phyloP scores from a whole-genome alignment of 2,329 filamentous ascomycete species.

The Diaporthe destruens region DNA sequence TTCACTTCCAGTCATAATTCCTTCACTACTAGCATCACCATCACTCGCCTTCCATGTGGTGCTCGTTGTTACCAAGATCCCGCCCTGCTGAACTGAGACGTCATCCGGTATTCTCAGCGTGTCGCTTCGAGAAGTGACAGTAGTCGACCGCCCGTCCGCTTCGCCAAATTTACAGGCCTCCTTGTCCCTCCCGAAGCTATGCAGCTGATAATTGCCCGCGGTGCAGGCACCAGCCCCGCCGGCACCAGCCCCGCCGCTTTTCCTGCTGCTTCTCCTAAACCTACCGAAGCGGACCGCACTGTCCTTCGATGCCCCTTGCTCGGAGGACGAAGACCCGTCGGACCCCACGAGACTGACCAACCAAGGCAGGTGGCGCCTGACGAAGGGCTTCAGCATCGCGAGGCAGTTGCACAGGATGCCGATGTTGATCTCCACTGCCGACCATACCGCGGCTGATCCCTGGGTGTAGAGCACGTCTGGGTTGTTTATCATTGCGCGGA shows the following conservation, averaged over 20 bases:
- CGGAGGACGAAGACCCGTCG: conserved; percentile 3
- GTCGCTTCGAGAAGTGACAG: conserved; percentile 7
- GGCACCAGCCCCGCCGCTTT: conserved; percentile 12
- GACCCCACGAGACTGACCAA: conserved; percentile 40
- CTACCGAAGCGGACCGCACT: conserved; percentile 1
- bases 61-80: conserved; percentile 38
- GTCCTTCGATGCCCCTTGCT: neutral
- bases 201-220: conserved; percentile 36
- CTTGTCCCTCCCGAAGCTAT: conserved; percentile 38
- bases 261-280: conserved; percentile 14
- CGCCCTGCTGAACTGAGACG: conserved; percentile 12
- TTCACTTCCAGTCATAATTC: conserved; percentile 30
- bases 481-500: conserved; percentile 42
- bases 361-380: conserved; percentile 43
- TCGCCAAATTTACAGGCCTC: conserved; percentile 20
- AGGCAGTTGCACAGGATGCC: conserved; percentile 48
- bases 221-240: neutral
- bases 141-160: conserved; percentile 3
- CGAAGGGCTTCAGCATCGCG: conserved; percentile 46
- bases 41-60: conserved; percentile 34
- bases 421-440: conserved; percentile 53
- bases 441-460: conserved; percentile 46
- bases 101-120: conserved; percentile 6
- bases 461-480: conserved; percentile 24
- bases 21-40: conserved; percentile 32